Conservation (phyloP, 2,329 filamentous ascomycete genomes). For the Phialophora verrucosa region DNA sequence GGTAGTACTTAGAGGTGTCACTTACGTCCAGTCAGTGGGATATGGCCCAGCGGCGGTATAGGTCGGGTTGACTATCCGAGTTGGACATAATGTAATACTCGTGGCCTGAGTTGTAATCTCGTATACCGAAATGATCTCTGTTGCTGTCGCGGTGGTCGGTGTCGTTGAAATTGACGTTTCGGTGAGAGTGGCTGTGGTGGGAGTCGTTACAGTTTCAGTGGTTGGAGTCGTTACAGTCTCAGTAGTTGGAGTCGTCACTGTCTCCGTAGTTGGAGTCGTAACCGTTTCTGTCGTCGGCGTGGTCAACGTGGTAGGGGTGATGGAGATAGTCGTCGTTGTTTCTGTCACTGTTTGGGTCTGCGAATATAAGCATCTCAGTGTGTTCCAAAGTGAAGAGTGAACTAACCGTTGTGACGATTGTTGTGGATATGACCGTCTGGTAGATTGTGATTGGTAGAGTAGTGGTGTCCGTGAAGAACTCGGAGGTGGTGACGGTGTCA, state of each 20-base stretch:
- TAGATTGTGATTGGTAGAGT: constrained; percentile 34
- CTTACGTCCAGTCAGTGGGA: constrained; percentile 41
- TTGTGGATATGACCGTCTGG: constrained; percentile 35
- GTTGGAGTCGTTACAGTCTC: constrained; percentile 15
- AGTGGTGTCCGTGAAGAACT: constrained; percentile 28
- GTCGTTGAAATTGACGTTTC: constrained; percentile 5
- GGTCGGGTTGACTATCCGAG: constrained; percentile 42
- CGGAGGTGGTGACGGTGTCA: constrained; percentile 26
- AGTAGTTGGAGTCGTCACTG: constrained; percentile 15
- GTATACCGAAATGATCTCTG: constrained; percentile 26
- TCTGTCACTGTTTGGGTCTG: constrained; percentile 30
- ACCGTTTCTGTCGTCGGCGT: constrained; percentile 18
- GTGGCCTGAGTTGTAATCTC: constrained; percentile 26
- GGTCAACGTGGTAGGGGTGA: constrained; percentile 11
- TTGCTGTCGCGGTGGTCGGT: constrained; percentile 16
- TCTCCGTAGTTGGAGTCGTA: constrained; percentile 18
- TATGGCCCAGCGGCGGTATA: constrained; percentile 41
- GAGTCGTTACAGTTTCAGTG: constrained; percentile 9
- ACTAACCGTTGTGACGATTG: constrained; percentile 27
- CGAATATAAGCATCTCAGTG: background rate
- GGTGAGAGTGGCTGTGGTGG: background rate
- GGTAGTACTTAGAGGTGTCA: background rate
- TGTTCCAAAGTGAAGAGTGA: background rate
- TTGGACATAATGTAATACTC: constrained; percentile 41
- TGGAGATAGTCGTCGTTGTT: constrained; percentile 24